Base-by-base conservation (phyloP, 495 filamentous ascomycete species). In the Penicillium salamii region DNA sequence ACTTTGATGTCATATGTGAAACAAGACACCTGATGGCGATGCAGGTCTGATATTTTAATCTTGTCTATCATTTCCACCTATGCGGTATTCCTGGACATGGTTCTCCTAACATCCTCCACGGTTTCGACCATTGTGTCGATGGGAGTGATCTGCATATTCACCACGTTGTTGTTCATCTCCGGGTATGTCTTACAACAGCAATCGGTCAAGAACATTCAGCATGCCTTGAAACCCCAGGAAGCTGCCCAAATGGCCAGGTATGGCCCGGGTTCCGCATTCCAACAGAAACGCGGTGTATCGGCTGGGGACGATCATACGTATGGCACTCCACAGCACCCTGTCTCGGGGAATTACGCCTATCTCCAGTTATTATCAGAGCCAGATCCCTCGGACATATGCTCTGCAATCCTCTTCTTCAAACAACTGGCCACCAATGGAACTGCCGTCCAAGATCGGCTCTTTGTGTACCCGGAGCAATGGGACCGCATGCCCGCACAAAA, bases 181-280 rank as follows among this genome's bases (percentile, higher is more conserved):
- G 86, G 86, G 44, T 89, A 87, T 61, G 70, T 85, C 11, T 69
- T 88, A 19, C 86, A 89, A 52, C 86, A 89, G 53, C 77, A 81
- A 61, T 86, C 85, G 7, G 78, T 89, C 15, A 76, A 70, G 29
- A 78, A 67, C 45, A 74, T 89, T 23, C 81, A 86, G 64, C 63
- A 72, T 54, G 81, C 78, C 18, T 65, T 89, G 19, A 77, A 73
- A 39, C 76, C 79, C 0, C 71, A 57, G 3, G 54, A 60, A 15
- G 18, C 49, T 7, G 46, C 42, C 31, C 40, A 60, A 28, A 42
- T 53, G 19, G 46, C 42, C 46, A 55, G 50, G 8, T 50, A 44
- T 15, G 55, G 47, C 26, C 8, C 32, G 31, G 53, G 50, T 60
- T 55, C 65, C 19, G 43, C 64, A 54, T 63, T 61, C 56, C 58